phyloP scores from a whole-genome alignment of 257 asterid genomes.

The Solanum bulbocastanum region DNA sequence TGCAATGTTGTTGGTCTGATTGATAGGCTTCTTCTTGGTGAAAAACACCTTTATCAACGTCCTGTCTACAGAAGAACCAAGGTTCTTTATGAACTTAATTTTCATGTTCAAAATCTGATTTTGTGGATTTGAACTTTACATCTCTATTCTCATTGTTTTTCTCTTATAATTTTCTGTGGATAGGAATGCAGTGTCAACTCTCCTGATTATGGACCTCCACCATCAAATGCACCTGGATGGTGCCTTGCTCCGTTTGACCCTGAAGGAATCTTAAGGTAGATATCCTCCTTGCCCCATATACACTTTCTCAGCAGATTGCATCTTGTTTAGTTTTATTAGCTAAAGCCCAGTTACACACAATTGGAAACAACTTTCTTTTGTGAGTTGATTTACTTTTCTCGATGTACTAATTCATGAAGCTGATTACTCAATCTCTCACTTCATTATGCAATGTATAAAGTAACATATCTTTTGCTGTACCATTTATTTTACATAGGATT shows the following conservation, averaged over 20 bases:
- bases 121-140: not conserved
- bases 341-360: not conserved
- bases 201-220: slow-evolving; percentile 86
- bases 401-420: not conserved
- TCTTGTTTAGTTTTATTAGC: not conserved
- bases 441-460: not conserved
- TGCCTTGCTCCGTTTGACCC: slow-evolving; percentile 95
- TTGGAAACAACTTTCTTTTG: not conserved
- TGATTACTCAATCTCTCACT: not conserved
- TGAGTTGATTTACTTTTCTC: not conserved
- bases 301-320: not conserved
- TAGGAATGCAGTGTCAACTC: slow-evolving; percentile 87
- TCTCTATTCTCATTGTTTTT: not conserved
- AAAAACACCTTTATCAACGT: slow-evolving; percentile 70
- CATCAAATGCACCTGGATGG: slow-evolving; percentile 78
- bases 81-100: slow-evolving; percentile 22
- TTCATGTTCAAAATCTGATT: not conserved
- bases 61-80: slow-evolving; percentile 89
- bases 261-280: slow-evolving; percentile 80
- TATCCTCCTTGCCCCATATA: not conserved
- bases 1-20: slow-evolving; percentile 85
- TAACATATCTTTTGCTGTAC: not conserved
- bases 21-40: slow-evolving; percentile 72
- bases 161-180: not conserved
- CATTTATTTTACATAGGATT: not conserved